Evolutionary conservation across 139 green algal genomes (phyloP).

Genomic region (Edaphochlamys debaryana): DNA sequence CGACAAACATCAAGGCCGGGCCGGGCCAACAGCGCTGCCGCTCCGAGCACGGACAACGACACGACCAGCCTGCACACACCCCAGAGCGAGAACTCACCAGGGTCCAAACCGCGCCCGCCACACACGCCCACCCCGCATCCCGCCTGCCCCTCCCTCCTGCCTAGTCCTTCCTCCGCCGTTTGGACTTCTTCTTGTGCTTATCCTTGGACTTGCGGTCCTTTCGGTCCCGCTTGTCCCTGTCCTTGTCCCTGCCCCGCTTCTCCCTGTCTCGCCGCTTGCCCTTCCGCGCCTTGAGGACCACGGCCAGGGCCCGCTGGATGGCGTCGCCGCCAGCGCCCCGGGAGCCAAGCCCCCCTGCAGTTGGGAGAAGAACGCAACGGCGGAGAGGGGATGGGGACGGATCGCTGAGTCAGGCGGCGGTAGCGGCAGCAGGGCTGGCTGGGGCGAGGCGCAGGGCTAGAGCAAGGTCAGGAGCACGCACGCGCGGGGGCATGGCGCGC

Average conservation of each 20-base stretch:
- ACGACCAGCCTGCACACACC: too few relatives aligned
- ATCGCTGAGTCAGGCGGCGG: not conserved
- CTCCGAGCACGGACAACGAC: too few relatives aligned
- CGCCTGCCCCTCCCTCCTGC: too few relatives aligned
- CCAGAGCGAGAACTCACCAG: too few relatives aligned
- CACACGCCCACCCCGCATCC: too few relatives aligned
- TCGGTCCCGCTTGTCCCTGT: not conserved
- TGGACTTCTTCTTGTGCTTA: conserved; percentile 15
- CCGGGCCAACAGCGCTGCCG: too few relatives aligned
- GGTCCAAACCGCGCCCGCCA: too few relatives aligned
- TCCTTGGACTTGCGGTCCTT: conserved; percentile 8
- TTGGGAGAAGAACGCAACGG: too few relatives aligned
- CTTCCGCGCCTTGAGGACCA: conserved; percentile 32
- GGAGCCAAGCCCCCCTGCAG: not conserved
- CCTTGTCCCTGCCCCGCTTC: not conserved
- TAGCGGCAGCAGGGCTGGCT: not conserved
- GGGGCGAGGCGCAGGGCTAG: too few relatives aligned
- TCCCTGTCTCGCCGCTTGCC: not conserved
- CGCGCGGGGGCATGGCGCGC: too few relatives aligned
- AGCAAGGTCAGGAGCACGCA: not conserved
- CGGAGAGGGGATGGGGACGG: too few relatives aligned
- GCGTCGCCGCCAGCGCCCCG: not conserved
- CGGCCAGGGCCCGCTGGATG: conserved; percentile 22
- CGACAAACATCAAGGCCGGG: too few relatives aligned
- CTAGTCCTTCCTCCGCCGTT: not conserved